phyloP scores from a whole-genome alignment of 2,329 filamentous ascomycete species.

The Venturia aucupariae region DNA sequence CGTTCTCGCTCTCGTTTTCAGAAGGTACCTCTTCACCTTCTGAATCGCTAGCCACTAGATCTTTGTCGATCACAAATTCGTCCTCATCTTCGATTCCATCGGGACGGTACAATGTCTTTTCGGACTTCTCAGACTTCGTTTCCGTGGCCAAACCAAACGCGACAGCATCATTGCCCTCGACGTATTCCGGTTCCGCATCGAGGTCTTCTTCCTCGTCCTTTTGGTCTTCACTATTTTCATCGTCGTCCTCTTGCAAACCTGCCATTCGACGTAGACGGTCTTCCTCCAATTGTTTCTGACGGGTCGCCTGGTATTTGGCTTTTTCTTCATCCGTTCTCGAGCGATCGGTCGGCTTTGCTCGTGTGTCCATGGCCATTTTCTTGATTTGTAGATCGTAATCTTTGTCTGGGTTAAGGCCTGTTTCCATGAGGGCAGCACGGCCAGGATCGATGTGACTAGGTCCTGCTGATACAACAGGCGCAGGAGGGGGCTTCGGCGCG shows the following conservation, averaged over 20 bases:
- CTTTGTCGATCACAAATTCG: constrained; percentile 83
- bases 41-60: constrained; percentile 75
- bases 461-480: constrained; percentile 27
- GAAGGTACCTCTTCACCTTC: constrained; percentile 39
- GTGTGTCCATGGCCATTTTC: constrained; percentile 73
- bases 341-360: constrained; percentile 74
- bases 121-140: constrained; percentile 51
- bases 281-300: constrained; percentile 72
- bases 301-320: constrained; percentile 64
- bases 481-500: constrained; percentile 19
- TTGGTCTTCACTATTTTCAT: constrained; percentile 37
- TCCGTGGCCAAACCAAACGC: constrained; percentile 55
- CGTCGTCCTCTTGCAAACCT: constrained; percentile 66
- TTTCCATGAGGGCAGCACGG: constrained; percentile 50
- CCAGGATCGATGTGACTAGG: constrained; percentile 46
- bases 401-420: constrained; percentile 62
- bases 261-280: constrained; percentile 79
- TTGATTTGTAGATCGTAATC: constrained; percentile 81
- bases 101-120: constrained; percentile 35
- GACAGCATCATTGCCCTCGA: constrained; percentile 46
- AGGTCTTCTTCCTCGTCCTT: constrained; percentile 26
- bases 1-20: constrained; percentile 47
- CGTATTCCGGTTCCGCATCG: constrained; percentile 22
- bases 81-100: constrained; percentile 73
- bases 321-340: constrained; percentile 89